Evolutionary conservation across 1,139 yeast species (phyloP), one percentile per base, ranked within the genome.

Genomic region (Neolecta irregularis): DNA sequence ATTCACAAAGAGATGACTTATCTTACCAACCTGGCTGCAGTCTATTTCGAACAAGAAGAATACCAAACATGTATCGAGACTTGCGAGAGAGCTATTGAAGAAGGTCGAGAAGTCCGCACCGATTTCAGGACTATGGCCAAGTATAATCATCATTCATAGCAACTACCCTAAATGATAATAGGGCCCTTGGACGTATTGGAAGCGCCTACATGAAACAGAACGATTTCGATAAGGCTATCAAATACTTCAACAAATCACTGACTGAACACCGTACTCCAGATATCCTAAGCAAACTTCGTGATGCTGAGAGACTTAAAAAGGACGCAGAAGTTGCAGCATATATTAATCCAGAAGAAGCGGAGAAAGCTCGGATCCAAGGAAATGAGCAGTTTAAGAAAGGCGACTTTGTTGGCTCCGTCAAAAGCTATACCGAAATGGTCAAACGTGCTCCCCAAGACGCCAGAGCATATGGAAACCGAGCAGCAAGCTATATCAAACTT

Each of bases 261-360:
- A 91, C 98, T 30, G 99, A 91, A 63, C 94, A 83, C 60, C 76
- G 99, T 63, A 81, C 93, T 19, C 93, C 98, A 11, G 96, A 85
- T 42, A 80, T 80, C 21, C 69, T 91, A 51, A 74, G 72, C 50
- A 91, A 88, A 61, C 69, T 91, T 53, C 76, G 96, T 61, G 31
- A 28, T 23, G 31, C 21, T 4, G 31, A 28, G 22, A 28, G 22
- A 28, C 11, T 28, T 8, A 28, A 28, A 28, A 17, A 28, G 12
- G 58, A 73, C 16, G 69, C 93, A 32, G 96, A 88, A 61, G 79
- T 79, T 58, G 81, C 77, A 49, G 72, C 74, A 26, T 88, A 85
- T 57, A 60, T 85, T 45, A 76, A 83, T 56, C 93, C 93, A 21
- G 94, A 65, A 48, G 76, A 80, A 61, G 95, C 96, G 5, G 96